phyloP scores from a whole-genome alignment of 768 basidiomycete genomes.

The Pleurotus citrinopileatus region DNA sequence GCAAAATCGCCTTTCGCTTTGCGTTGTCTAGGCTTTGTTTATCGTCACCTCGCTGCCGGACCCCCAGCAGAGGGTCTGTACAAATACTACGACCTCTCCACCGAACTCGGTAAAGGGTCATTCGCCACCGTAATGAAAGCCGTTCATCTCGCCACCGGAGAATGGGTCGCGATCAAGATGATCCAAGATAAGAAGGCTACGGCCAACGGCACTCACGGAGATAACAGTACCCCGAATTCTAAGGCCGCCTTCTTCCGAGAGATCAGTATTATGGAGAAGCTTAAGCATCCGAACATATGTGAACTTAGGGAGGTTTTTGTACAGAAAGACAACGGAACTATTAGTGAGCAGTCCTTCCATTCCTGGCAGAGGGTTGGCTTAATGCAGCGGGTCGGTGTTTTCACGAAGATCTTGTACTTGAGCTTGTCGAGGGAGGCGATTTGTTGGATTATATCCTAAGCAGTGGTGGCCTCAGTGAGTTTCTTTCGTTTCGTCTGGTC shows the following conservation, averaged over 20 bases:
- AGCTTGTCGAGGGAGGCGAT: conserved; percentile 86
- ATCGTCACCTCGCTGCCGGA: conserved; percentile 57
- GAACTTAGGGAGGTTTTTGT: conserved; percentile 74
- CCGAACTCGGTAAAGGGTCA: conserved; percentile 83
- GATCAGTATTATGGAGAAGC: conserved; percentile 72
- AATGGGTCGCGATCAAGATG: conserved; percentile 87
- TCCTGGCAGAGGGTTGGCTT: conserved; percentile 8
- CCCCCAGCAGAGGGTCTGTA: conserved; percentile 53
- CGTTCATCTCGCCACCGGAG: conserved; percentile 64
- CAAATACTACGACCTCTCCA: conserved; percentile 60
- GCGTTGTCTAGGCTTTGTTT: conserved; percentile 66
- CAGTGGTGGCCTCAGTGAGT: conserved; percentile 58
- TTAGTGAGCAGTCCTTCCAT: conserved; percentile 42
- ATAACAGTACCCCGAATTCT: conserved; percentile 19
- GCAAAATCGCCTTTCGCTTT: background rate
- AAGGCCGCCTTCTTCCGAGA: conserved; percentile 57
- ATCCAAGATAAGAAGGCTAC: conserved; percentile 54
- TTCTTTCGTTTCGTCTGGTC: background rate
- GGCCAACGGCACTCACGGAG: conserved; percentile 23
- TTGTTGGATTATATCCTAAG: conserved; percentile 76
- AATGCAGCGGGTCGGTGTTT: conserved; percentile 13
- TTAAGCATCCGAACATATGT: conserved; percentile 84
- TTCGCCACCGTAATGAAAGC: conserved; percentile 92
- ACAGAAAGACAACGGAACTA: conserved; percentile 49
- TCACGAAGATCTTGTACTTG: conserved; percentile 72